Conservation (phyloP, 305 asterid species). For the Fraxinus baroniana region DNA sequence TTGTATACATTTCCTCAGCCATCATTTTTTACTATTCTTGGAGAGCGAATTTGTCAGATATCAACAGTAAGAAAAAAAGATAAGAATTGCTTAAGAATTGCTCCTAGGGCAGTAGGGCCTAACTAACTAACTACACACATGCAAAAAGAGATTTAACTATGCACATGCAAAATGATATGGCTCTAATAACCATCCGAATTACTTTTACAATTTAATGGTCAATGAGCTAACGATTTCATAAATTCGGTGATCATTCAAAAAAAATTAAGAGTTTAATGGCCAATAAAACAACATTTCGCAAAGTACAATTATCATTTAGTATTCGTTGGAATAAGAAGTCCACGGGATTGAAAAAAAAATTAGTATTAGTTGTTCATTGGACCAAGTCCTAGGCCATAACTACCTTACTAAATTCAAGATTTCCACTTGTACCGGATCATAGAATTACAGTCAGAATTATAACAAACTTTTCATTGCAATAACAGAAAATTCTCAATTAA, state of each 20-base stretch:
- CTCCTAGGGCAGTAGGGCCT: no score
- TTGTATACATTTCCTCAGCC: no score
- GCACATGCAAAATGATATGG: no score
- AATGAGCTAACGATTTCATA: neutral
- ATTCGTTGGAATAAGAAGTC: neutral
- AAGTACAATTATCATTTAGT: neutral
- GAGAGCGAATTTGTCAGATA: no score
- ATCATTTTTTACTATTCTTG: no score
- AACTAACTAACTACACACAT: no score
- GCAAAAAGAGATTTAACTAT: no score
- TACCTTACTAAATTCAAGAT: neutral
- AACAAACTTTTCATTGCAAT: neutral
- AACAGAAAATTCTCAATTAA: neutral
- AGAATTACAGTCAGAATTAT: neutral
- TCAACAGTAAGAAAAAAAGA: no score
- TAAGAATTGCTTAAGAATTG: no score
- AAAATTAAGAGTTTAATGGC: neutral
- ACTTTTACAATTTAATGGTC: neutral
- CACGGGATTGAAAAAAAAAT: neutral
- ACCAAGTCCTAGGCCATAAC: neutral
- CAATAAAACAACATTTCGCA: neutral
- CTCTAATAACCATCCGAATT: neutral
- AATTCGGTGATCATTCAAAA: neutral
- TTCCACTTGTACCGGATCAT: neutral
- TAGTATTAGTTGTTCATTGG: neutral